phyloP scores from a whole-genome alignment of 345 rosid genomes.

The Lepidium didymum region DNA sequence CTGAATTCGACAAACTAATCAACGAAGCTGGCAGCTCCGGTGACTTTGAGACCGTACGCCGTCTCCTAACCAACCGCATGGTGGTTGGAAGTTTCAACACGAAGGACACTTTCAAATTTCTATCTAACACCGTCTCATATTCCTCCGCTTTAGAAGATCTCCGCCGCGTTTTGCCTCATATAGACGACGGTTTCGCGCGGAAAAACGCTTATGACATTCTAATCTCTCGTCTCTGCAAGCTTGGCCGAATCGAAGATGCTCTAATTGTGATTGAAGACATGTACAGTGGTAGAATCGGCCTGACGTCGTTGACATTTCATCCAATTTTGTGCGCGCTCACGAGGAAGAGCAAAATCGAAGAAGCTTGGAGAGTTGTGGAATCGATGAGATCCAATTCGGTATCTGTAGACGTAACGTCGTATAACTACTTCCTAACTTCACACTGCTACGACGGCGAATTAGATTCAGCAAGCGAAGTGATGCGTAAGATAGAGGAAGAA shows the following conservation, averaged over 20 bases:
- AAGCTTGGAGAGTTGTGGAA: conserved; percentile 39
- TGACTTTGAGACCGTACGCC: conserved; percentile 40
- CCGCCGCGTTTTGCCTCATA: conserved; percentile 28
- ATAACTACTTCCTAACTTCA: conserved; percentile 41
- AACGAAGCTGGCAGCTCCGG: conserved; percentile 40
- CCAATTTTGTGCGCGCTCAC: conserved; percentile 40
- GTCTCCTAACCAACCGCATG: conserved; percentile 50
- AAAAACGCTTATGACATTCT: conserved; percentile 46
- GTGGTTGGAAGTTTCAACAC: conserved; percentile 45
- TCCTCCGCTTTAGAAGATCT: conserved; percentile 35
- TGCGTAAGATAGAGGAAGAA: conserved; percentile 41
- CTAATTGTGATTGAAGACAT: conserved; percentile 33
- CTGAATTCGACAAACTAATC: conserved; percentile 46
- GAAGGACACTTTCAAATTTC: conserved; percentile 49
- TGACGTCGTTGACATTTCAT: conserved; percentile 36
- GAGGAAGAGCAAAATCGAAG: conserved; percentile 32
- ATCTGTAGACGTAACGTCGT: conserved; percentile 40
- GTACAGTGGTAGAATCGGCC: conserved; percentile 19
- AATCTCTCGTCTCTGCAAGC: conserved; percentile 50
- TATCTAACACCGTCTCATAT: conserved; percentile 34
- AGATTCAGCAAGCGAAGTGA: conserved; percentile 28
- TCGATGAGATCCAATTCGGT: conserved; percentile 30
- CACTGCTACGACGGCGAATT: conserved; percentile 33
- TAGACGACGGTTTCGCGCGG: conserved; percentile 44
- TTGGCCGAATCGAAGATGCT: conserved; percentile 33